Evolutionary conservation across 1,284 basidiomycete species (phyloP), one percentile per base, ranked within the genome.

Genomic region (Coniferiporia sulphurascens): DNA sequence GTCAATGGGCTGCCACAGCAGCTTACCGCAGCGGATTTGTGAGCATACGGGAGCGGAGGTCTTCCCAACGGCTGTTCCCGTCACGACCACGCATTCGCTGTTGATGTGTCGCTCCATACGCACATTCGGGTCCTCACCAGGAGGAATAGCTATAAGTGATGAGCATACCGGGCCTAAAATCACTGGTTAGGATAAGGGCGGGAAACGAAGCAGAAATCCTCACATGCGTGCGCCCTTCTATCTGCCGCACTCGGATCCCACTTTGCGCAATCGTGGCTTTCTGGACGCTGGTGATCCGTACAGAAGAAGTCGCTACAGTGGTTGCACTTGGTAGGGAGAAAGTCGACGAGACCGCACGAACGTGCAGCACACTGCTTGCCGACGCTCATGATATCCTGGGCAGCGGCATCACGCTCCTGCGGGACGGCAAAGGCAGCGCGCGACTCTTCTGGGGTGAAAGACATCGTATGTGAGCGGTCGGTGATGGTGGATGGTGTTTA

Each of bases 281-380:
- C 73, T 8, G 86, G 86, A 60, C 78, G 79, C 72, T 85, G 90
- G 68, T 92, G 89, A 9, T 90, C 87, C 51, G 82, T 81, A 65
- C 90, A 92, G 72, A 84, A 92, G 0, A 77, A 75, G 21, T 78
- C 70, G 13, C 76, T 69, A 68, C 89, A 91, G 66, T 89, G 86
- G 55, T 87, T 82, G 69, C 89, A 91, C 72, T 85, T 87, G 78
- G 90, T 87, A 0, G 89, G 89, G n/a, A 92, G 74, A 66, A 89
- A 92, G 74, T 92, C 90, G 67, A 91, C 78, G 63, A 88, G 78
- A 34, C 76, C 71, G 72, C 89, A 92, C 1, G 78, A 72, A 0
- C 78, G 66, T 50, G 82, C 77, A 17, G 85, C 82, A 71, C 89
- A 92, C 66, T 88, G 85, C 60, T 81, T 78, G n/a, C 89, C 89